Evolutionary conservation across 306 rosid species (phyloP).

Genomic region (Argentina anserina): DNA sequence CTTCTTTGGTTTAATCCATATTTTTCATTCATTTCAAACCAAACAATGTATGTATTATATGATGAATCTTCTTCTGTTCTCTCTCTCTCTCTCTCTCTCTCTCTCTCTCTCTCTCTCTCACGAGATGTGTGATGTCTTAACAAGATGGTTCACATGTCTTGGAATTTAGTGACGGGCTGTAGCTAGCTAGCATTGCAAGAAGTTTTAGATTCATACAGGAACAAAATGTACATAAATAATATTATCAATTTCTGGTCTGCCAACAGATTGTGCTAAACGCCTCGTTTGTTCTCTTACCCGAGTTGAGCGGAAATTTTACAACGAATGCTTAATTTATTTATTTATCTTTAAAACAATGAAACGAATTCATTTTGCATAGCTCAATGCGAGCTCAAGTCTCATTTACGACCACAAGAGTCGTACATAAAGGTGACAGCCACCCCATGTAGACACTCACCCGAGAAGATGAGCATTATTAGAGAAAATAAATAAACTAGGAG

Average conservation of each 20-base stretch:
- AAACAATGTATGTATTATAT: constrained; percentile 1
- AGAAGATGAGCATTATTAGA: too few relatives aligned
- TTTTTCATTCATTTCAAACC: not conserved
- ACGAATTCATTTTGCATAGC: too few relatives aligned
- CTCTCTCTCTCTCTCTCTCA: not conserved
- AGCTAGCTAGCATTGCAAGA: not conserved
- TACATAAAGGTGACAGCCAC: too few relatives aligned
- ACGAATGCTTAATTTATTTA: too few relatives aligned
- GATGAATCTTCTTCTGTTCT: not conserved
- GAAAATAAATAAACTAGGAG: too few relatives aligned
- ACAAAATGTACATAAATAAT: not conserved
- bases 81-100: not conserved
- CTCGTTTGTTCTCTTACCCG: too few relatives aligned
- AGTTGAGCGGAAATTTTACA: too few relatives aligned
- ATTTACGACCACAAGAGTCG: too few relatives aligned
- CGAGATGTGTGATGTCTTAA: not conserved
- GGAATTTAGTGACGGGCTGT: not conserved
- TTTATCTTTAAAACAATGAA: too few relatives aligned
- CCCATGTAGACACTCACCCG: too few relatives aligned
- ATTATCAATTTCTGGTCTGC: not conserved
- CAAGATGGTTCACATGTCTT: constrained; percentile 8
- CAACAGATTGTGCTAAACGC: not conserved
- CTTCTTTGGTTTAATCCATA: constrained; percentile 22
- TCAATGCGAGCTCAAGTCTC: too few relatives aligned
- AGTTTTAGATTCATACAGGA: not conserved